Percentiles rank a stretch among this genome's conserved stretches.
Conservation (phyloP, 2,329 filamentous ascomycete genomes). For the Emergomyces orientalis region DNA sequence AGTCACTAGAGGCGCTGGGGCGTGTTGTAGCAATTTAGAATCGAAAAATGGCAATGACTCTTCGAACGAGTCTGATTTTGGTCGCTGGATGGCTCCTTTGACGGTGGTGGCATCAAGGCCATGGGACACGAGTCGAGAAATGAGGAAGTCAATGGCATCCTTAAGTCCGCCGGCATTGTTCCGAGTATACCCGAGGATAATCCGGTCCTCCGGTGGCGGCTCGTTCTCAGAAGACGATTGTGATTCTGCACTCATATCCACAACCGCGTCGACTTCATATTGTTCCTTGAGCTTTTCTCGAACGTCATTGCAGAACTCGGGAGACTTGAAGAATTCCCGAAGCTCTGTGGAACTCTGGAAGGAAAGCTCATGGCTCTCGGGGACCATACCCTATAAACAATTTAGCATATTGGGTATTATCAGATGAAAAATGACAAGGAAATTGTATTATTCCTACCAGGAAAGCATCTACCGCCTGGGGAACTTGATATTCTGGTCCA, state of each 20-base stretch:
- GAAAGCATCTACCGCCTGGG: slow-evolving; percentile 91
- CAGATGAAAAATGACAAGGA: background rate
- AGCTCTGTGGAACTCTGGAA: slow-evolving; percentile 68
- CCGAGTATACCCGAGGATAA: slow-evolving; percentile 78
- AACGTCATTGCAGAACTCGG: slow-evolving; percentile 71
- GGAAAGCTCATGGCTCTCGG: slow-evolving; percentile 85
- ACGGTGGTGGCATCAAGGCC: slow-evolving; percentile 82
- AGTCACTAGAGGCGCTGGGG: slow-evolving; percentile 66
- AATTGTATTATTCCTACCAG: slow-evolving; percentile 46
- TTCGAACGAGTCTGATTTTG: slow-evolving; percentile 97
- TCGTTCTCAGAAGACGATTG: slow-evolving; percentile 33
- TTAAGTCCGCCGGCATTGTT: slow-evolving; percentile 94
- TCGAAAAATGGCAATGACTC: slow-evolving; percentile 95
- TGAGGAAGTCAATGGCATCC: slow-evolving; percentile 91
- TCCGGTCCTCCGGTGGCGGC: slow-evolving; percentile 40
- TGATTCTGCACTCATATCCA: slow-evolving; percentile 44
- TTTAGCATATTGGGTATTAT: slow-evolving; percentile 18
- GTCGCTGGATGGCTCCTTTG: slow-evolving; percentile 92
- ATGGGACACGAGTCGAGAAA: slow-evolving; percentile 73
- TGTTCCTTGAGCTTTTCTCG: slow-evolving; percentile 78
- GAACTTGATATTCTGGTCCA: slow-evolving; percentile 95
- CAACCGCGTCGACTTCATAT: slow-evolving; percentile 79
- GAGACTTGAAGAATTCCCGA: slow-evolving; percentile 70
- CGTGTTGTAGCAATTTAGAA: slow-evolving; percentile 90
- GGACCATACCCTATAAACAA: slow-evolving; percentile 72